Evolutionary conservation across 1,284 basidiomycete species (phyloP).

Genomic region (Pseudozyma sp.): DNA sequence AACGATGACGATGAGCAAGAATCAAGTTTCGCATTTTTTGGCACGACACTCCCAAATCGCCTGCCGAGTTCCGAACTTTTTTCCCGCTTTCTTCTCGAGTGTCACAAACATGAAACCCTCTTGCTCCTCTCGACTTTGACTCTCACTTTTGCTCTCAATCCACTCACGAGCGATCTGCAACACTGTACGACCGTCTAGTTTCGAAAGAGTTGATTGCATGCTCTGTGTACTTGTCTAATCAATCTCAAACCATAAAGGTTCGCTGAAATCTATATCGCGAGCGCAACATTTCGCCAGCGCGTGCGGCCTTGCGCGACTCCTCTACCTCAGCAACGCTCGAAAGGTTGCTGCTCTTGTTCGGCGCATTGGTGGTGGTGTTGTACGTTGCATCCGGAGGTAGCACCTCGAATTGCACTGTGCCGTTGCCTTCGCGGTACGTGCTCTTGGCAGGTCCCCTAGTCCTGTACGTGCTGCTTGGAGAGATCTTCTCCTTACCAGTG

Average conservation of each 20-base stretch:
- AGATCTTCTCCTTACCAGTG: conserved; percentile 31
- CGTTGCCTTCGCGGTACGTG: conserved; percentile 41
- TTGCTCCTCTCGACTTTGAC: too few relatives aligned
- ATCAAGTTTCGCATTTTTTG: conserved; percentile 16
- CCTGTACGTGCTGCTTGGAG: conserved; percentile 21
- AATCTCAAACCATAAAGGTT: conserved; percentile 14
- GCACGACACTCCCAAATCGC: neutral
- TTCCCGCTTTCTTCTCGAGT: too few relatives aligned
- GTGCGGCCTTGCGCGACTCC: conserved; percentile 4
- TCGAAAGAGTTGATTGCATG: neutral
- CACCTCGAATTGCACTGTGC: conserved; percentile 40
- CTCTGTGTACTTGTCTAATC: neutral
- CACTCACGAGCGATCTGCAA: too few relatives aligned
- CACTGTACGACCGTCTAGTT: too few relatives aligned
- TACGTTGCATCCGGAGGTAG: conserved; percentile 36
- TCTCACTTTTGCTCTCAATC: too few relatives aligned
- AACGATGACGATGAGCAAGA: neutral
- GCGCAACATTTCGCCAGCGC: conserved; percentile 26
- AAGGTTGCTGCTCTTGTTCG: conserved; percentile 16
- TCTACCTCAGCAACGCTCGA: neutral
- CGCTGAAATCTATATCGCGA: conserved; percentile 31
- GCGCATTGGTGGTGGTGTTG: conserved; percentile 39
- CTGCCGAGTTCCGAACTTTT: neutral
- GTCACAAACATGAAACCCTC: too few relatives aligned
- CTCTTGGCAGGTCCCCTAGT: conserved; percentile 33